Evolutionary conservation across 176 grass and related monocot genomes (phyloP), one percentile per base, ranked within the genome.

Genomic region (Avena sativa): DNA sequence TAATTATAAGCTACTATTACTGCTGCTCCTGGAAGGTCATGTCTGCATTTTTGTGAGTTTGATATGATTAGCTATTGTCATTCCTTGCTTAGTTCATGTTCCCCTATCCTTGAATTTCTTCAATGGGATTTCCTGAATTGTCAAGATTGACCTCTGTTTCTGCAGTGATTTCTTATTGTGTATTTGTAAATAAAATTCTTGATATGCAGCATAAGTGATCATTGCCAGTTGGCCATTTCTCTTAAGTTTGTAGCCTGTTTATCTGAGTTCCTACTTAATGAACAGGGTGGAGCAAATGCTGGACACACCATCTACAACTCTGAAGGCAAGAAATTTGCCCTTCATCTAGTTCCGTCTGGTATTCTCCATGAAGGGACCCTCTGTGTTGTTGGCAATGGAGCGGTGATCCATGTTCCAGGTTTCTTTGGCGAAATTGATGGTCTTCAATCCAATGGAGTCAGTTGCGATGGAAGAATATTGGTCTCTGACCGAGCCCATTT

Each of bases 281-380:
- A 68, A 84, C 78, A 97, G 92, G 94, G 94, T 65, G 94, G 94
- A 86, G 90, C 91, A 81, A 97, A 97, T 90, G 94, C 92, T 89
- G 94, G 94, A 51, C 94, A 97, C 86, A 97, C 92, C 59, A 94
- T 97, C 58, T 93, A 93, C 87, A 97, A 93, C 76, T 80, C 91
- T 71, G 92, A 91, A 85, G 94, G 94, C 12, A 94, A 97, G 80
- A 97, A 94, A 32, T 97, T 93, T 80, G 90, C 92, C 7, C 92
- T 97, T 62, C 94, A 97, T 89, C 94, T 97, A 82, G 90, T 97
- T 86, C 94, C 94, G 57, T 97, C 94, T 26, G 94, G 94, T 72
- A 97, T 97, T 82, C 89, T 97, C 57, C 90, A 93, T 57, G 88
- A 93, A 40, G 90, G 83, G 61, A 90, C 90, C 84, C 76, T 92